Conservation (phyloP, 129 eudicot species). For the Flaveria linearis region DNA sequence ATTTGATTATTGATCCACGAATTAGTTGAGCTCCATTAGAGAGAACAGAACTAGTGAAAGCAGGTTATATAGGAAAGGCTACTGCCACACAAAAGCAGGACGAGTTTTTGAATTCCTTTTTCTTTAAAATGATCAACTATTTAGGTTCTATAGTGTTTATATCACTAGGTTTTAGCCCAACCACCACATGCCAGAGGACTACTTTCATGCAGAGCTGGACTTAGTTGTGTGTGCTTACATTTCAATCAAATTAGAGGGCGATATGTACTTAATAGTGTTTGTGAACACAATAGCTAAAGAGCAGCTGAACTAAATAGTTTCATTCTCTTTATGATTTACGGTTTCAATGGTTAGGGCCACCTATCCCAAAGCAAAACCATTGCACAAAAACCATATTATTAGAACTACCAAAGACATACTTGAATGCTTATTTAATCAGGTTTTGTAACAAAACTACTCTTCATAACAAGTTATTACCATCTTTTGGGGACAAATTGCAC, state of each 20-base stretch:
- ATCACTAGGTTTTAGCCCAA: constrained; percentile 10
- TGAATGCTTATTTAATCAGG: neutral
- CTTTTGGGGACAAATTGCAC: neutral
- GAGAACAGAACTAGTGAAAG: neutral
- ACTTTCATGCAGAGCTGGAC: constrained; percentile 12
- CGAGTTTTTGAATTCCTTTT: neutral
- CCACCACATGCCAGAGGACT: constrained; percentile 1
- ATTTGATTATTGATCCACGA: neutral
- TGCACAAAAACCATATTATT: neutral
- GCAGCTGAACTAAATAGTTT: neutral
- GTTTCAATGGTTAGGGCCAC: constrained; percentile 1
- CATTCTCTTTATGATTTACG: neutral
- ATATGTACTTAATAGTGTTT: neutral
- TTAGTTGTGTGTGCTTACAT: neutral
- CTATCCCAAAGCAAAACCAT: neutral
- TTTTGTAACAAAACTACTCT: neutral
- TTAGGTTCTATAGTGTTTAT: neutral
- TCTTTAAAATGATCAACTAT: neutral
- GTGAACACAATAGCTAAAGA: neutral
- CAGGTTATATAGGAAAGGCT: neutral
- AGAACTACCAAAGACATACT: neutral
- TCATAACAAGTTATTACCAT: neutral
- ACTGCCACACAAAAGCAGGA: constrained; percentile 1
- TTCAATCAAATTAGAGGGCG: neutral
- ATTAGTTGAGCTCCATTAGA: neutral